phyloP scores from a whole-genome alignment of 176 grass and related monocot genomes.

The Melocanna baccifera region DNA sequence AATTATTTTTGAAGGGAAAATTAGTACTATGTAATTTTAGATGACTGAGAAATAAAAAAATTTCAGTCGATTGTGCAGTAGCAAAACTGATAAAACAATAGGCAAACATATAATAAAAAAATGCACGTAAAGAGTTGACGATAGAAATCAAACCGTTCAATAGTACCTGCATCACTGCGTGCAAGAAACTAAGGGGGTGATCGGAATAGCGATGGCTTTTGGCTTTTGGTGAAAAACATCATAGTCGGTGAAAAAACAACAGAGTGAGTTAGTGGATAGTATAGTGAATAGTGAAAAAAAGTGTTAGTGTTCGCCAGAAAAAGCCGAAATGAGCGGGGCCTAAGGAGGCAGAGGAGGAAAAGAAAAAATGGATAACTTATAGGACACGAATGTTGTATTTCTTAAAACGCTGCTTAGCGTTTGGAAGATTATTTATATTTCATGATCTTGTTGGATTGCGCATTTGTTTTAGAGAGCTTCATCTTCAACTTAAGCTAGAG shows the following conservation, averaged over 20 bases:
- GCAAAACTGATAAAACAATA: conserved; percentile 21
- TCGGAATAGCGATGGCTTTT: no score
- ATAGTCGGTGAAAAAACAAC: no score
- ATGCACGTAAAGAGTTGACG: conserved; percentile 28
- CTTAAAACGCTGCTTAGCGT: neutral
- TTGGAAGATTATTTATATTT: neutral
- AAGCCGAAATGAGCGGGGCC: no score
- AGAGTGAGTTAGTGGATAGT: no score
- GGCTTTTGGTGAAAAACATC: no score
- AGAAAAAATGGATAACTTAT: neutral
- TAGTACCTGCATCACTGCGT: neutral
- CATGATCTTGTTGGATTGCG: neutral
- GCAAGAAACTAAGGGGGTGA: neutral
- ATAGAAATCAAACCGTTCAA: conserved; percentile 27
- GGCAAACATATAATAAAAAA: neutral
- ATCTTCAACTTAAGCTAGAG: neutral
- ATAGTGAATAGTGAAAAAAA: no score
- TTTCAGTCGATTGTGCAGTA: no score
- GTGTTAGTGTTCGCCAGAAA: no score
- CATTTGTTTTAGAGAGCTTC: neutral
- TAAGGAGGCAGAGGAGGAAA: neutral
- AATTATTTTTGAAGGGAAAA: no score
- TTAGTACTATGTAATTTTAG: no score
- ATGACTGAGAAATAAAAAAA: no score
- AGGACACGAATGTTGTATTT: neutral